A percentile compares a stretch with the other conserved stretches of the same genome.
phyloP scores from a whole-genome alignment of 441 rosid species.

The Populus hybrid region DNA sequence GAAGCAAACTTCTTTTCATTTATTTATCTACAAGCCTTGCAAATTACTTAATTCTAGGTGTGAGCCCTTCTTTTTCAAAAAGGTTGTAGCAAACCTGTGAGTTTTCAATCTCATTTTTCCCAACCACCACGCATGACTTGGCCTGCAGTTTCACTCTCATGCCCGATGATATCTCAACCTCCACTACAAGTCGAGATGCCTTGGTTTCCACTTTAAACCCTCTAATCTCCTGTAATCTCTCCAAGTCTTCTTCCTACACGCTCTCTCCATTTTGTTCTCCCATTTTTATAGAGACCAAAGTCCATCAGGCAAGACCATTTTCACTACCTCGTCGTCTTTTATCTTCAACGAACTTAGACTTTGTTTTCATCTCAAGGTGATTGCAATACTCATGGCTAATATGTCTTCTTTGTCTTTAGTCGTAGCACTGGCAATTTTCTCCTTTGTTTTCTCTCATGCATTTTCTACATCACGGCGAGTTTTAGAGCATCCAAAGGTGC shows the following conservation, averaged over 20 bases:
- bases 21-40: background rate
- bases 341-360: background rate
- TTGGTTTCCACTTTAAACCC: conserved; percentile 17
- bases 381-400: conserved; percentile 22
- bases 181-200: conserved; percentile 11
- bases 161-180: conserved; percentile 29
- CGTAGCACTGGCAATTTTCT: background rate
- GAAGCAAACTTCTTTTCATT: too few species aligned
- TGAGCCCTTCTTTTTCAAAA: background rate
- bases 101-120: conserved; percentile 16
- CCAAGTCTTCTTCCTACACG: background rate
- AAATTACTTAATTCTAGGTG: background rate
- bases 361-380: background rate
- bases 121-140: conserved; percentile 24
- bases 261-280: conserved; percentile 9
- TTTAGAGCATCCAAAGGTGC: background rate
- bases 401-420: background rate
- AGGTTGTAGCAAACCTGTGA: too few species aligned
- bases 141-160: conserved; percentile 5
- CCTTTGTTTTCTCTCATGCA: conserved; percentile 16
- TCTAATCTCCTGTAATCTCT: background rate
- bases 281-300: background rate
- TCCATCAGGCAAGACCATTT: background rate
- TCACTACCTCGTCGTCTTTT: too few species aligned
- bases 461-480: conserved; percentile 38